Evolutionary conservation across 202 grass and related monocot genomes (phyloP), one percentile per base, ranked within the genome.

Genomic region (Dendrocalamus latiflorus): DNA sequence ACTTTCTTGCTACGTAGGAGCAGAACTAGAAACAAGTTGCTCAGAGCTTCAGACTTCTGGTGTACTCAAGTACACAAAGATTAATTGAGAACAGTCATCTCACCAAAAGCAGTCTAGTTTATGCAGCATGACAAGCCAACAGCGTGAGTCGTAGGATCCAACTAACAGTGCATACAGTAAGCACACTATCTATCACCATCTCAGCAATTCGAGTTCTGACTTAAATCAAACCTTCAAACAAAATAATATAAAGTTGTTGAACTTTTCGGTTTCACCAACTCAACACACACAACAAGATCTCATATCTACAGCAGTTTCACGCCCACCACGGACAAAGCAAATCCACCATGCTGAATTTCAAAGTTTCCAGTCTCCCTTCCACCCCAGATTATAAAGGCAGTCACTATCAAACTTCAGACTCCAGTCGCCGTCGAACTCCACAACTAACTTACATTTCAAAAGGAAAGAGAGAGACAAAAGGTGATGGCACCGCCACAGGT

Each of bases 321-420:
- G 0, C 30, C 30, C 12, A 24, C 44, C 20, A 66, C 6, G 8
- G 26, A 38, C 44, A 38, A 14, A 39, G 20, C 21, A 18, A 38
- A 68, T 55, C n/a, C 30, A 42, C 13, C 38, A 41, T 24, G 24
- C 20, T 25, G 18, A 22, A 70, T 71, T 63, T 53, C 42, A 63
- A 77, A 33, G 44, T 64, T 33, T 26, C n/a, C 30, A 54, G 9
- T 53, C 6, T 48, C 41, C 2, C 10, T 43, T 79, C 83, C 58
- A 71, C 37, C 24, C 49, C 41, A 61, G 28, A 81, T 81, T 69
- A 0, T 58, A 37, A 80, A 66, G 68, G 36, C 34, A 51, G 56
- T 72, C 66, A 65, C 75, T 63, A 55, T 37, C 38, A 37, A 79
- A 86, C 57, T 56, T n/a, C 57, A 79, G 11, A 51, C 9, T 61